Evolutionary conservation across 2,329 filamentous ascomycete species (phyloP).

Genomic region (Scedosporium apiospermum): DNA sequence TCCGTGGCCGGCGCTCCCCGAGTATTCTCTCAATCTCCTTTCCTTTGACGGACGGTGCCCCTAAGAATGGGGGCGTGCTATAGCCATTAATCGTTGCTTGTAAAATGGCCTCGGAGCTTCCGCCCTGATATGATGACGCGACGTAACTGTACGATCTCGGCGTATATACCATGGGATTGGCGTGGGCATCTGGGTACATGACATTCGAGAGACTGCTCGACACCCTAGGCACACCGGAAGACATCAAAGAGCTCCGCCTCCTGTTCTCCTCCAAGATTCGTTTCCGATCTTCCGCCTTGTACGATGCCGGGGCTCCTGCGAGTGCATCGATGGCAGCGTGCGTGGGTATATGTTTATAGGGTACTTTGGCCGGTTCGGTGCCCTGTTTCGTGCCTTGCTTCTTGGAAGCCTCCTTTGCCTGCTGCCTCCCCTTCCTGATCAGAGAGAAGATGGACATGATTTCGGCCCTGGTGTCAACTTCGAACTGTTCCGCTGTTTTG

Average conservation of each 20-base stretch:
- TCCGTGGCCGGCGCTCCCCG: background rate
- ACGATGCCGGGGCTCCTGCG: slow-evolving; percentile 5
- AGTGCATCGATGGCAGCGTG: slow-evolving; percentile 11
- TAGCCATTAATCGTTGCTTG: slow-evolving; percentile 18
- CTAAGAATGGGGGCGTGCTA: slow-evolving; percentile 14
- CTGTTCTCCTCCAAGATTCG: slow-evolving; percentile 8
- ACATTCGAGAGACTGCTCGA: slow-evolving; percentile 37
- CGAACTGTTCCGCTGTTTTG: too few species aligned
- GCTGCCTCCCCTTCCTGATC: slow-evolving; percentile 6
- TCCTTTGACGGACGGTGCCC: slow-evolving; percentile 26
- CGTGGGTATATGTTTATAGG: slow-evolving; percentile 9
- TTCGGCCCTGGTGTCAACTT: background rate
- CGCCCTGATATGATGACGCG: slow-evolving; percentile 24
- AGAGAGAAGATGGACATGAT: slow-evolving; percentile 11
- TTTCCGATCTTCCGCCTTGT: slow-evolving; percentile 4
- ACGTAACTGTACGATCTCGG: slow-evolving; percentile 34
- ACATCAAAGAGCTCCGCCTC: background rate
- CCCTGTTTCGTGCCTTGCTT: slow-evolving; percentile 1
- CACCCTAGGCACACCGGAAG: slow-evolving; percentile 27
- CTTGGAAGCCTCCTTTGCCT: slow-evolving; percentile 7
- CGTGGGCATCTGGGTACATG: slow-evolving; percentile 33
- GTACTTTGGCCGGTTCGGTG: background rate
- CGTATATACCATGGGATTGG: slow-evolving; percentile 27
- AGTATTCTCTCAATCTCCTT: slow-evolving; percentile 28
- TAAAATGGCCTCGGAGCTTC: slow-evolving; percentile 19